These are phyloP conservation scores for Juglanconis juglandina DNA, from an alignment of 2,329 filamentous ascomycete species.

Conservation along the genomic window DNA sequence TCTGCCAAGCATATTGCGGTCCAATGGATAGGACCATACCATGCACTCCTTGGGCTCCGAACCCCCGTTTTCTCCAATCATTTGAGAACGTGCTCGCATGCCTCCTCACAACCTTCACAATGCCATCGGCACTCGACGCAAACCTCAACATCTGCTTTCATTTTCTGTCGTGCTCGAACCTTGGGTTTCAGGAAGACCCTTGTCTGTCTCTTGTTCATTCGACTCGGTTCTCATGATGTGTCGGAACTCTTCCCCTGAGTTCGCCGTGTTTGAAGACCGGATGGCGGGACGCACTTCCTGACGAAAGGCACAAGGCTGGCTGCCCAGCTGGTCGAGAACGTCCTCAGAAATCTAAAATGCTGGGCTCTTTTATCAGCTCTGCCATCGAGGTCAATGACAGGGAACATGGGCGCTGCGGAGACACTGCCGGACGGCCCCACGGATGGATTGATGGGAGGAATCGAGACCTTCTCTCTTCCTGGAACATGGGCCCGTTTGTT, in stretches of 20 bases:
- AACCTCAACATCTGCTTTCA: not conserved
- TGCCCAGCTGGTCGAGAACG: not conserved
- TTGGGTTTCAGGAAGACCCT: not conserved
- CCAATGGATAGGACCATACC: not conserved
- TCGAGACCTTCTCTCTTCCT: not conserved
- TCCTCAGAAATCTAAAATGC: not conserved
- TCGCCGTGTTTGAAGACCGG: not conserved
- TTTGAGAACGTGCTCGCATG: slow-evolving; percentile 14
- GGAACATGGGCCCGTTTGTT: not conserved
- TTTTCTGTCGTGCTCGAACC: not conserved
- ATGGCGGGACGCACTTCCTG: not conserved
- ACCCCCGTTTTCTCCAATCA: slow-evolving; percentile 11
- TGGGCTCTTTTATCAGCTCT: not conserved
- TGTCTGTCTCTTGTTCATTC: not conserved
- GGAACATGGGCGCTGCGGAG: not conserved
- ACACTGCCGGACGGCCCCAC: too few species aligned
- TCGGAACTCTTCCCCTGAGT: not conserved
- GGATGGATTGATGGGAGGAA: too few species aligned
- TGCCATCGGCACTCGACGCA: not conserved
- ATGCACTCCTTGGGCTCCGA: not conserved
- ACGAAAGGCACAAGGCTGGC: not conserved
- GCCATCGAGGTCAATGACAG: not conserved
- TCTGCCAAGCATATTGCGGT: slow-evolving; percentile 1
- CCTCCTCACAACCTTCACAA: not conserved
- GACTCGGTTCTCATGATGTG: not conserved